Evolutionary conservation across 2,329 filamentous ascomycete species (phyloP), one percentile per base, ranked within the genome.

Genomic region (Pseudocercospora crystallina): DNA sequence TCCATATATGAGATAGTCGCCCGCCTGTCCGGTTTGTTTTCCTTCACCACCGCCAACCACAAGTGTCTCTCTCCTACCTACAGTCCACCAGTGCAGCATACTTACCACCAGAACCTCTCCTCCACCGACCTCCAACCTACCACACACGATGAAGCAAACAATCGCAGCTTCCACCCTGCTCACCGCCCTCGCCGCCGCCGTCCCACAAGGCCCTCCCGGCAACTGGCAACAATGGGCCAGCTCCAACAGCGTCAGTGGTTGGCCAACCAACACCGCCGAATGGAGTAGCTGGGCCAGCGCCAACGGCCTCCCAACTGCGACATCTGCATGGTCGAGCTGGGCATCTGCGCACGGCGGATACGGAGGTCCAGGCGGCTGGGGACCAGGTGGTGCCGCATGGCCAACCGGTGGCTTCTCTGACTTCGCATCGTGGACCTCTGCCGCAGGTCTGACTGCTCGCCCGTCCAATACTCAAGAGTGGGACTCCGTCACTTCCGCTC

Each of bases 401-500:
- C 56, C 54, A 31, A 48, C 51, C 40, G 53, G 51, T 13, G 39
- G 45, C 7, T 43, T 51, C 45, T 56, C 43, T 43, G 57, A 57
- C 31, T 61, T 53, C 38, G 46, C 49, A 9, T 57, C 54, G 9
- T 64, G 60, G 59, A 60, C 61, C 35, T 58, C 61, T 20, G 56
- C 56, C 31, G 59, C 61, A 33, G 49, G 47, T 43, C 43, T 64
- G 41, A 60, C 63, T 32, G 49, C 61, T 30, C 56, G 51, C 47
- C 63, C 63, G 13, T 61, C 63, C 30, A 59, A 57, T 8, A 58
- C 61, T 33, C 57, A 56, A 11, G 56, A 62, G 39, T 67, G 64
- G 63, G 51, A 54, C 29, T 60, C 57, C 36, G 58, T 65, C 49
- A 66, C 65, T 34, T 65, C 61, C 29, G 58, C 62, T 8, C 62